phyloP scores from a whole-genome alignment of 1,284 basidiomycete species.

The Xanthoconium separans region DNA sequence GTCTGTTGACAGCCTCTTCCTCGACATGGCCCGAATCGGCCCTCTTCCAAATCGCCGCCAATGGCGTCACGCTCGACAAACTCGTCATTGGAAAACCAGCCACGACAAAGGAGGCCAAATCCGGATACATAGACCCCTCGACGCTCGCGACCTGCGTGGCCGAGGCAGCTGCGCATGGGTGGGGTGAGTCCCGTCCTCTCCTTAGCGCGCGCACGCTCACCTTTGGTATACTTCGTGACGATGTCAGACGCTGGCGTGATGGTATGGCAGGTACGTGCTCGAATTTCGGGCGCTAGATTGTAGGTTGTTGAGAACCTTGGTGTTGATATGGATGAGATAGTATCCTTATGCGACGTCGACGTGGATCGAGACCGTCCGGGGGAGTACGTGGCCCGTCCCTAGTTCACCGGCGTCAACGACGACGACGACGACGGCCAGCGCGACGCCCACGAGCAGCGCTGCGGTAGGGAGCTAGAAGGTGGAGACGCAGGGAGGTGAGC shows the following conservation, averaged over 20 bases:
- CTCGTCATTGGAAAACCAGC: slow-evolving; percentile 66
- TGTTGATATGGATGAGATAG: slow-evolving; percentile 16
- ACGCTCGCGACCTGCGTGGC: slow-evolving; percentile 55
- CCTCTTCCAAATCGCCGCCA: slow-evolving; percentile 62
- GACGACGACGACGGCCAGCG: background rate
- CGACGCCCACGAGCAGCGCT: slow-evolving; percentile 7
- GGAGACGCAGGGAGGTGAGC: background rate
- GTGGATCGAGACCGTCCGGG: slow-evolving; percentile 30
- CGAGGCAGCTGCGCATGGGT: slow-evolving; percentile 52
- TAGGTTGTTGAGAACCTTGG: background rate
- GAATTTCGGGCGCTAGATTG: background rate
- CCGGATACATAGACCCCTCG: slow-evolving; percentile 53
- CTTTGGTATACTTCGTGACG: background rate
- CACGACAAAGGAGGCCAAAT: slow-evolving; percentile 48
- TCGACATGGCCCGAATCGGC: slow-evolving; percentile 42
- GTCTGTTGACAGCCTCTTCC: slow-evolving; percentile 43
- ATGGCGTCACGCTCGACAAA: slow-evolving; percentile 52
- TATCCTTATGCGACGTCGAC: slow-evolving; percentile 22
- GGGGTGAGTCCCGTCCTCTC: slow-evolving; percentile 43
- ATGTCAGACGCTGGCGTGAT: slow-evolving; percentile 49
- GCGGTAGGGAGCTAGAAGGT: slow-evolving; percentile 5
- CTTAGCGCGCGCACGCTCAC: background rate
- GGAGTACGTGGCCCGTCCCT: slow-evolving; percentile 22
- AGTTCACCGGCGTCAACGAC: background rate
- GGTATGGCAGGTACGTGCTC: slow-evolving; percentile 37